These are phyloP conservation scores for Myrmaecium sp. DNA, from an alignment of 2,329 filamentous ascomycete genomes.

Conservation along the genomic window DNA sequence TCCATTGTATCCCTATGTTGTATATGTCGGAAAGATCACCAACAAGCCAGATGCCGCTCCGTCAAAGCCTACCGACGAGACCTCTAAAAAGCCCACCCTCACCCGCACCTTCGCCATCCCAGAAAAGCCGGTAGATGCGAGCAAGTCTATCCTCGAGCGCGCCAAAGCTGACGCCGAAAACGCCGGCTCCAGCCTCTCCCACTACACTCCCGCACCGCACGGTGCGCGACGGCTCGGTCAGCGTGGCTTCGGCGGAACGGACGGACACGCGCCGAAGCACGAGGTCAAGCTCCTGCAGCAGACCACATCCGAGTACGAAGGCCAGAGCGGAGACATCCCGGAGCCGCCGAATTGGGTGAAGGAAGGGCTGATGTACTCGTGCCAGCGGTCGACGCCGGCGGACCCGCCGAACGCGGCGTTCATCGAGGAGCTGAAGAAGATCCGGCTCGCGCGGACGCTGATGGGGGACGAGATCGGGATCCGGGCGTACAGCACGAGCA, in stretches of 20 bases:
- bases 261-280: conserved; percentile 9
- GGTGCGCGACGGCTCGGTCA: conserved; percentile 17
- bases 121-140: not conserved
- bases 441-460: conserved; percentile 54
- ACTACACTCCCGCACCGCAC: conserved; percentile 6
- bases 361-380: conserved; percentile 53
- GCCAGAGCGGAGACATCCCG: conserved; percentile 35
- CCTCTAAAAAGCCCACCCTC: conserved; percentile 22
- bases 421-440: conserved; percentile 54
- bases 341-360: conserved; percentile 53
- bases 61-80: no score
- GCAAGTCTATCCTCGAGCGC: conserved; percentile 31
- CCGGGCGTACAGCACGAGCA: conserved; percentile 73
- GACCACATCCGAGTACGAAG: conserved; percentile 66
- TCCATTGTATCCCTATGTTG: conserved; percentile 30
- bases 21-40: conserved; percentile 36
- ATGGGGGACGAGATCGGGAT: conserved; percentile 63
- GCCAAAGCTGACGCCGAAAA: conserved; percentile 32
- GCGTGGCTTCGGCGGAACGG: conserved; percentile 10
- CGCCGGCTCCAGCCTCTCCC: conserved; percentile 7
- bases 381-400: conserved; percentile 57
- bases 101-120: conserved; percentile 4
- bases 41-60: no score
- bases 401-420: conserved; percentile 60
- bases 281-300: conserved; percentile 38